Conservation (phyloP, 2,329 filamentous ascomycete species). For the Fusarium dimerum region DNA sequence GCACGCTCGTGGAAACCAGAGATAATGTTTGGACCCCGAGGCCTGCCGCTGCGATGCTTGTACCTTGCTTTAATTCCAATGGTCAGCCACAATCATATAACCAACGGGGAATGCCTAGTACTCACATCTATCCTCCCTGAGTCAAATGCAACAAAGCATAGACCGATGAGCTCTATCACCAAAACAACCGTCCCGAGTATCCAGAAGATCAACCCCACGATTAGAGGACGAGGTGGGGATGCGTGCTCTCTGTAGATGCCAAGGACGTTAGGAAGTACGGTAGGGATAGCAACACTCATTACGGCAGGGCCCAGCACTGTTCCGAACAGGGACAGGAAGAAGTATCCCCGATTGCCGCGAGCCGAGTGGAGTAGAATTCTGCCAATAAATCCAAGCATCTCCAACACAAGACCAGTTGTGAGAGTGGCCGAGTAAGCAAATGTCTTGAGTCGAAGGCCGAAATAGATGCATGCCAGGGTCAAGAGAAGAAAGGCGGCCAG, state of each 20-base stretch:
- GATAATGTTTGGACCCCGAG: constrained; percentile 45
- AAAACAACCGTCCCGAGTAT: constrained; percentile 37
- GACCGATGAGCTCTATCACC: constrained; percentile 42
- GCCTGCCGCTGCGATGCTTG: constrained; percentile 44
- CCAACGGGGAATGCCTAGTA: not conserved
- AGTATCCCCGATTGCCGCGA: constrained; percentile 36
- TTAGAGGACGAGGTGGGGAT: constrained; percentile 37
- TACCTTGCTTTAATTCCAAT: constrained; percentile 29
- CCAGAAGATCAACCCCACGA: constrained; percentile 37
- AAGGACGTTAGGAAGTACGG: constrained; percentile 48
- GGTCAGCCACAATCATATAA: not conserved
- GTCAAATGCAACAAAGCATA: constrained; percentile 40
- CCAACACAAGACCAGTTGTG: constrained; percentile 43
- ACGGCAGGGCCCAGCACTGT: constrained; percentile 49
- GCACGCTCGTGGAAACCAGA: constrained; percentile 40
- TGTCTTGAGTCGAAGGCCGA: constrained; percentile 43
- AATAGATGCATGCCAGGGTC: constrained; percentile 38
- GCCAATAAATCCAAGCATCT: constrained; percentile 49
- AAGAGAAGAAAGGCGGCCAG: constrained; percentile 42
- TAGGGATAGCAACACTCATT: constrained; percentile 46
- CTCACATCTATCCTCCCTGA: constrained; percentile 38
- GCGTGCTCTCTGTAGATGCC: constrained; percentile 47
- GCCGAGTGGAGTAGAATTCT: constrained; percentile 43
- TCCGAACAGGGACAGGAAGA: constrained; percentile 48
- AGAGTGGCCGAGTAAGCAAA: constrained; percentile 43